Base-by-base conservation (phyloP, 2,329 filamentous ascomycete species). In the Raffaelea deltoideospora region DNA sequence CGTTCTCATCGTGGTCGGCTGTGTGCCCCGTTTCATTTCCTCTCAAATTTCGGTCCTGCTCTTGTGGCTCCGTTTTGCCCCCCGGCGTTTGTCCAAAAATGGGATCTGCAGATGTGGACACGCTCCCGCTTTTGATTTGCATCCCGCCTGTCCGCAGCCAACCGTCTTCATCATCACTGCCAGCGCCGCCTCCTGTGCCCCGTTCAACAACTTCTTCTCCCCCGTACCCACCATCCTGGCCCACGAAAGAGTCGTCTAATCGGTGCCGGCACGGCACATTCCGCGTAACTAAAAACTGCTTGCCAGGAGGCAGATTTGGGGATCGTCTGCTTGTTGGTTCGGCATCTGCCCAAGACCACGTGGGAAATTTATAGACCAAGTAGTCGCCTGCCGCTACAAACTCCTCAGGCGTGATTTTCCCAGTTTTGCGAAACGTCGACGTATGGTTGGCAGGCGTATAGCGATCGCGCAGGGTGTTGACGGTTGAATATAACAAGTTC, bases 361-460 rank as follows among this genome's bases (percentile, higher is more conserved):
- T 93, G 9, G 88, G 90, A 61, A 98, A 98, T 65, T 95, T 96
- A 76, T 92, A 94, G 52, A 94, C 87, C 27, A 98, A 76, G 57
- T 96, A 98, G 64, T 98, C 90, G 49, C 90, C 90, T 4, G 90
- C 90, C 4, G 82, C 79, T 35, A 95, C 69, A 58, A 98, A 98
- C 67, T 98, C 90, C 53, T 95, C 88, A 15, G 88, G 88, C 0
- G 88, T 96, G 60, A 98, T 90, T 63, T 96, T 83, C 46, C 90
- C 90, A 5, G 87, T 94, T 50, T 75, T 72, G 49, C 88, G 83
- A 61, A 98, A 98, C 45, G 84, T 96, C 4, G 88, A 96, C 36
- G 76, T 92, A 57, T 93, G 79, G 41, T 76, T 77, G 50, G 94
- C 79, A 29, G 87, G 87, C 11, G 88, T 85, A 59, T 92, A 88